Base-by-base conservation (phyloP, 768 basidiomycete species). In the Coprinopsis marcescibilis region DNA sequence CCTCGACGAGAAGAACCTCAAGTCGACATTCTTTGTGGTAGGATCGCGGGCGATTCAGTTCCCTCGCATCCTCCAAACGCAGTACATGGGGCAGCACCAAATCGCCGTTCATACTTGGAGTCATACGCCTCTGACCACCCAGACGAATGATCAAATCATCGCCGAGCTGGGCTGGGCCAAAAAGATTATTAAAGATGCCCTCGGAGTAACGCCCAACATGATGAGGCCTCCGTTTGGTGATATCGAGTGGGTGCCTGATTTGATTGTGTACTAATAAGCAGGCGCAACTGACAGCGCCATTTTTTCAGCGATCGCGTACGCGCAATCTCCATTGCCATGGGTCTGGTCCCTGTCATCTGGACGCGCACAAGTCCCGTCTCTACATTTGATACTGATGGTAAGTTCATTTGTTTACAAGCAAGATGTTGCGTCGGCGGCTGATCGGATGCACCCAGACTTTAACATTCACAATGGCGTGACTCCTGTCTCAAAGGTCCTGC, bases 161-260 rank as follows among this genome's bases (percentile, higher is more conserved):
- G 90, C 89, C 34, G 90, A 93, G 62, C 69, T 95, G 26, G 89
- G 87, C 3, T 95, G 89, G 89, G 76, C 84, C 4, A 85, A 77
- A 65, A 84, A 93, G 65, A 72, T 83, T 48, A 92, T 95, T 65
- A 81, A 81, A 60, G 88, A 93, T 58, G 76, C 86, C 36, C 68
- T 83, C 26, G 91, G 84, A 39, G 80, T 87, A 12, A 83, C 85
- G 0, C 89, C 89, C 19, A 80, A 79, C 54, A 80, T 73, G 64
- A 86, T 87, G 81, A 72, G 89, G 23, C 88, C 89, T 29, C 89
- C 89, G 35, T 94, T 71, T 57, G 85, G 85, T 51, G 87, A 87
- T 59, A 83, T 87, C 43, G 85, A 85, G 81, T 80, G 54, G 13
- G 76, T 67, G 34, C 14, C 38, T 44, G 11, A 20, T 17, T 15